phyloP scores from a whole-genome alignment of 176 grass and related monocot genomes.

The Cenchrus americanus region DNA sequence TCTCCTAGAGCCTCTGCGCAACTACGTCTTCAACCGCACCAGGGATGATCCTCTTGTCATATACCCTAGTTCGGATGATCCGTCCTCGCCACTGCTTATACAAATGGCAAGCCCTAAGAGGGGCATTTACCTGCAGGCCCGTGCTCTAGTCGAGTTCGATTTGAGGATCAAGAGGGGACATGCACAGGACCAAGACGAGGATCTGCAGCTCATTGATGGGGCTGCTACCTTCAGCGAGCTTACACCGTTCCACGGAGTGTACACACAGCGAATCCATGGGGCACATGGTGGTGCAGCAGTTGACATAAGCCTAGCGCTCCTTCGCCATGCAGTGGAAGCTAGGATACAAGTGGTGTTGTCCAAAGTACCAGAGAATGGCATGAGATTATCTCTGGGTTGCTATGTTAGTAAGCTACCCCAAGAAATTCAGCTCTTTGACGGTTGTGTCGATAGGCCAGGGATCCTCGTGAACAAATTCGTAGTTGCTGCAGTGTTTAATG shows the following conservation, averaged over 20 bases:
- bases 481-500: background rate
- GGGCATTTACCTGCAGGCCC: background rate
- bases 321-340: background rate
- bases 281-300: background rate
- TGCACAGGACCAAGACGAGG: background rate
- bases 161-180: background rate
- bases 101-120: background rate
- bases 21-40: background rate
- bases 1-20: background rate
- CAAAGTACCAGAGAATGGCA: background rate
- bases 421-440: background rate
- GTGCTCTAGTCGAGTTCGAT: background rate
- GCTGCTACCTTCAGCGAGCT: slow-evolving; percentile 4
- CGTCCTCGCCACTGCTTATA: background rate
- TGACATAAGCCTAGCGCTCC: background rate
- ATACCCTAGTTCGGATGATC: background rate
- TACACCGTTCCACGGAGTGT: background rate
- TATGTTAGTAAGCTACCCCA: no score
- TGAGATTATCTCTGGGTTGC: background rate
- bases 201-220: background rate
- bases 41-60: background rate
- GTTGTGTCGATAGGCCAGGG: background rate
- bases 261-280: background rate
- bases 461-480: background rate
- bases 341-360: background rate